Evolutionary conservation across 495 filamentous ascomycete species (phyloP), one percentile per base, ranked within the genome.

Genomic region (Tuber borchii): DNA sequence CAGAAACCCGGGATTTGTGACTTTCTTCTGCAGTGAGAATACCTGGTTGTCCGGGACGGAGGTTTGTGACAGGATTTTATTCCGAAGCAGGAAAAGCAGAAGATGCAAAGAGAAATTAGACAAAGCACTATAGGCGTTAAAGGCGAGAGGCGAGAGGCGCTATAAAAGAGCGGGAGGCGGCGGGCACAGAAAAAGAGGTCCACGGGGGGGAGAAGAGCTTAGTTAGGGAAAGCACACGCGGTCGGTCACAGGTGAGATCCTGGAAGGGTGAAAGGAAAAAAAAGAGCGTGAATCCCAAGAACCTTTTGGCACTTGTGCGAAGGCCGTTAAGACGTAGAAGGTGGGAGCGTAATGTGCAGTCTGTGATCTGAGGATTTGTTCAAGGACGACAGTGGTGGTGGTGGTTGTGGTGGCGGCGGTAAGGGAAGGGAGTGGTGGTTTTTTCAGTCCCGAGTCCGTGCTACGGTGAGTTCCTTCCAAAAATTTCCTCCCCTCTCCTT

Each of bases 1-100:
- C 78, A 71, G 78, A 76, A 37, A 79, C 78, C 78, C 78, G 73
- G 44, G 72, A 73, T 69, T 72, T 69, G 76, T 79, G 75, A 76
- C 76, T 71, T 73, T 70, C 79, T 31, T 34, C 26, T 65, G 56
- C 56, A 65, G 56, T 65, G 56, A 34, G 56, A 65, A 7, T 65
- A 65, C 56, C 56, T 65, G 56, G 56, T 34, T 65, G 26, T 34
- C 26, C 12, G 56, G 56, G 56, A 16, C 56, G 3, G 71, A 79
- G 70, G 78, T 71, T 73, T 43, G 70, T 75, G 65, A 65, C 44
- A 65, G 56, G 56, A 26, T 65, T 65, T 65, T 34, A 12, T 65
- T 65, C 56, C 56, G 56, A 65, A 65, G 31, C 26, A 31, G 56
- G 56, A 65, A 65, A 31, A 26, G 37, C 48, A 76, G 56, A 37